Evolutionary conservation across 768 basidiomycete genomes (phyloP).

Genomic region (Termitomyces titanicus): DNA sequence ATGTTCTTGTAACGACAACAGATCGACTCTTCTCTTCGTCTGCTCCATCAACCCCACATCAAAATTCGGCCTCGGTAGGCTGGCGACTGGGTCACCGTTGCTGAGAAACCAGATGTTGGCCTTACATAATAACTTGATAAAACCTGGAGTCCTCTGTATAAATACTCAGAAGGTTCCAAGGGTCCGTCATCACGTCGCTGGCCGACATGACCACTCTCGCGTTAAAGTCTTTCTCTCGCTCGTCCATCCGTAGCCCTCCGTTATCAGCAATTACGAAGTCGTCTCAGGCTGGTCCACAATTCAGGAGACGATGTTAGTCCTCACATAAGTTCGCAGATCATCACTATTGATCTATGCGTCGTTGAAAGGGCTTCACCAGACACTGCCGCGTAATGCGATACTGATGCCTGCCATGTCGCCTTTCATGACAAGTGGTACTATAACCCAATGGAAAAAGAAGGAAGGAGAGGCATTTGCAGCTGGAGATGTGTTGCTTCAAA

Average conservation of each 20-base stretch:
- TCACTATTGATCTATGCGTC: background rate
- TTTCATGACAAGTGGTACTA: constrained; percentile 85
- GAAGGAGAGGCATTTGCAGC: constrained; percentile 69
- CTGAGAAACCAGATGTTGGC: background rate
- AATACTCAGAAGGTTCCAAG: background rate
- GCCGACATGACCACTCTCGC: constrained; percentile 21
- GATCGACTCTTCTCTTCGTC: too few species aligned
- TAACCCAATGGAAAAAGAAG: constrained; percentile 73
- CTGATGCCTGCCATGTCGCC: constrained; percentile 87
- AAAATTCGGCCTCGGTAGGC: background rate
- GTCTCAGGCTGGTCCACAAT: constrained; percentile 17
- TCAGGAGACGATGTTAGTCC: constrained; percentile 25
- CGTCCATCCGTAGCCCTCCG: constrained; percentile 21
- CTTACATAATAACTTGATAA: too few species aligned
- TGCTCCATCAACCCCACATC: too few species aligned
- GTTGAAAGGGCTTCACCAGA: constrained; percentile 30
- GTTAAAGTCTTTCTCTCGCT: constrained; percentile 14
- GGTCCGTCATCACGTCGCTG: constrained; percentile 20
- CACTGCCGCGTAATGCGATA: constrained; percentile 32
- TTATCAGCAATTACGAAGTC: constrained; percentile 21
- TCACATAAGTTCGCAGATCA: background rate
- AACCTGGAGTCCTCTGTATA: too few species aligned
- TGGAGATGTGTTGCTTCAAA: constrained; percentile 76
- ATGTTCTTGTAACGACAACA: background rate
- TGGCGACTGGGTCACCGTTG: background rate